A percentile compares a stretch with the other conserved stretches of the same genome.
Evolutionary conservation across 371 early-diverging fungal species (phyloP).

Genomic region (Rhizopus arrhizus): DNA sequence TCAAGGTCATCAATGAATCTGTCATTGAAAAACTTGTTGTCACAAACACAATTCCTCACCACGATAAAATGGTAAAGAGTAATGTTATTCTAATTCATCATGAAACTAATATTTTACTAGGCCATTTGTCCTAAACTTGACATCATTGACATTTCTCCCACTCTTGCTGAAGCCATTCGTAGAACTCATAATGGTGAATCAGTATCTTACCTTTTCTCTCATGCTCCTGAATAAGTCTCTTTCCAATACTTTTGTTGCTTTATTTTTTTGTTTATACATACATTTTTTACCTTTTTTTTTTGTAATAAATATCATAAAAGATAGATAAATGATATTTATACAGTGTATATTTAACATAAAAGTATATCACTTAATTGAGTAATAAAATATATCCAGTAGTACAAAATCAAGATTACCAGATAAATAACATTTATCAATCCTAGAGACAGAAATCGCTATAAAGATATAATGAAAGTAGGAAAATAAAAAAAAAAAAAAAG

Average conservation of each 20-base stretch:
- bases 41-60: constrained; percentile 94
- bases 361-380: too few species aligned
- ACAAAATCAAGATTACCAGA: too few species aligned
- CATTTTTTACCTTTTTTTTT: too few species aligned
- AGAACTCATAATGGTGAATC: constrained; percentile 96
- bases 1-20: constrained; percentile 86
- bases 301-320: too few species aligned
- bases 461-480: too few species aligned
- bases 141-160: constrained; percentile 90
- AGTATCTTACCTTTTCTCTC: constrained; percentile 83
- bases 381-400: too few species aligned
- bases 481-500: too few species aligned
- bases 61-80: constrained; percentile 69
- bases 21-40: constrained; percentile 84
- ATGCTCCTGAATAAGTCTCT: constrained; percentile 51
- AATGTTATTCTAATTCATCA: background rate
- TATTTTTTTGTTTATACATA: too few species aligned
- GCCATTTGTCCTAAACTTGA: constrained; percentile 87
- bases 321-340: too few species aligned
- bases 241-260: background rate
- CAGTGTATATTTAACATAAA: too few species aligned
- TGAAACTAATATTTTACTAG: constrained; percentile 18
- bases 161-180: constrained; percentile 89
- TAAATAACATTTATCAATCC: too few species aligned
- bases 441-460: too few species aligned